Conservation (phyloP, 2,329 filamentous ascomycete genomes). For the Hypoxylon sp. region DNA sequence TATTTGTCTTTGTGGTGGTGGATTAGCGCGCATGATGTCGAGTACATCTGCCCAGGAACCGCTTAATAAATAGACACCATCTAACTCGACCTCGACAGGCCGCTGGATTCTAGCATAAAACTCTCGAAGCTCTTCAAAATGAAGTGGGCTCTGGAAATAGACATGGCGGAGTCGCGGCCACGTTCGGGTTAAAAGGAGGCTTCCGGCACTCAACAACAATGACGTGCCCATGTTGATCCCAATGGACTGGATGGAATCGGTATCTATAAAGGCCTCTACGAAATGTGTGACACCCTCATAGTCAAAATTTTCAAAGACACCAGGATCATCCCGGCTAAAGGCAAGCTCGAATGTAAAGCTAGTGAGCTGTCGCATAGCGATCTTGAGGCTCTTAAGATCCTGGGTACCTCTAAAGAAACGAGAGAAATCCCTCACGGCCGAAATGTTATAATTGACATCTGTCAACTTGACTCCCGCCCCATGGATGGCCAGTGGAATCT, state of each 20-base stretch:
- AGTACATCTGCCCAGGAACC: background rate
- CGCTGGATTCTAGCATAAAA: background rate
- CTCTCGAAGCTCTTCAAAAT: background rate
- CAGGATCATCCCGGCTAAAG: no score
- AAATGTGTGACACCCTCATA: background rate
- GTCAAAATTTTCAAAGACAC: no score
- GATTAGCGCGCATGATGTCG: background rate
- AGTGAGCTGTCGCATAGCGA: background rate
- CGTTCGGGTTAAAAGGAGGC: background rate
- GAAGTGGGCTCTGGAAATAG: background rate
- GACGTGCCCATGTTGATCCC: no score
- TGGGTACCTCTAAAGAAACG: background rate
- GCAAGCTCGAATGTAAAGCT: background rate
- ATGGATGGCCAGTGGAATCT: constrained; percentile 21
- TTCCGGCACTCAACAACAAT: no score
- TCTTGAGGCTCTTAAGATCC: background rate
- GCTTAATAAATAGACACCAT: background rate
- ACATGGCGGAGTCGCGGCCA: background rate
- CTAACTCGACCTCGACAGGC: background rate
- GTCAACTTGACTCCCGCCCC: constrained; percentile 15
- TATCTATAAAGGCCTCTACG: background rate
- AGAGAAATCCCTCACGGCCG: background rate
- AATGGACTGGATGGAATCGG: background rate
- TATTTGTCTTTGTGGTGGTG: background rate
- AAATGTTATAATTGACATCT: background rate